Percentiles rank a stretch among this genome's conserved stretches.
Evolutionary conservation across 129 eudicot genomes (phyloP).

Genomic region (Deinandra increscens): DNA sequence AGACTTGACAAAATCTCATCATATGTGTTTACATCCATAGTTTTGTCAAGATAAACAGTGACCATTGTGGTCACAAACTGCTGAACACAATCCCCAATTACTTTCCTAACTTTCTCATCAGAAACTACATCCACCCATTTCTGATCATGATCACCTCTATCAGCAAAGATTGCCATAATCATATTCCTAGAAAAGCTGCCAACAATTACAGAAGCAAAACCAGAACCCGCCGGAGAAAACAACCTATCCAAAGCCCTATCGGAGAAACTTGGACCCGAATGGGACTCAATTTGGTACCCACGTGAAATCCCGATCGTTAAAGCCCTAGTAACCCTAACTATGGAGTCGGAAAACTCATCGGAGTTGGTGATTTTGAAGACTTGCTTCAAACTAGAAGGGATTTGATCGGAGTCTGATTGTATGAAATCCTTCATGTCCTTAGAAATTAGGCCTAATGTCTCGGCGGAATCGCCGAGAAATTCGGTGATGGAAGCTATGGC

Average conservation of each 20-base stretch:
- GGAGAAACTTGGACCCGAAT: constrained; percentile 37
- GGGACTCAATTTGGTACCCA: constrained; percentile 39
- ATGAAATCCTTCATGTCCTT: constrained; percentile 70
- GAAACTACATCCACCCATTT: constrained; percentile 52
- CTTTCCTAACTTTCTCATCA: constrained; percentile 45
- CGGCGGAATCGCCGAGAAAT: constrained; percentile 70
- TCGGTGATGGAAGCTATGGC: constrained; percentile 59
- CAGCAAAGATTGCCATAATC: constrained; percentile 57
- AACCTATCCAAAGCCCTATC: constrained; percentile 67
- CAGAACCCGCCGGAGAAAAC: constrained; percentile 64
- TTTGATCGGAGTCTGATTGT: constrained; percentile 75
- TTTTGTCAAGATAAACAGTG: constrained; percentile 76
- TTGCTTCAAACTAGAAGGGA: constrained; percentile 72
- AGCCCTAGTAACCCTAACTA: constrained; percentile 50
- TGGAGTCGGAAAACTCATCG: constrained; percentile 56
- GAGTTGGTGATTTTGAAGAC: constrained; percentile 65
- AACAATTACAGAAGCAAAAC: constrained; percentile 73
- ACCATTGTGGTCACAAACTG: constrained; percentile 74
- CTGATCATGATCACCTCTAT: constrained; percentile 20
- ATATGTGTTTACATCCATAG: constrained; percentile 62
- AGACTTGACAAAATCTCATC: constrained; percentile 70
- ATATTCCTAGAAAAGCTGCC: constrained; percentile 79
- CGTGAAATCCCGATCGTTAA: constrained; percentile 54
- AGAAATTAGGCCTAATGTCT: constrained; percentile 59
- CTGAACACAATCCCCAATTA: constrained; percentile 63